phyloP scores from a whole-genome alignment of 1,139 yeast genomes.

The Zygotorulaspora mrakii region DNA sequence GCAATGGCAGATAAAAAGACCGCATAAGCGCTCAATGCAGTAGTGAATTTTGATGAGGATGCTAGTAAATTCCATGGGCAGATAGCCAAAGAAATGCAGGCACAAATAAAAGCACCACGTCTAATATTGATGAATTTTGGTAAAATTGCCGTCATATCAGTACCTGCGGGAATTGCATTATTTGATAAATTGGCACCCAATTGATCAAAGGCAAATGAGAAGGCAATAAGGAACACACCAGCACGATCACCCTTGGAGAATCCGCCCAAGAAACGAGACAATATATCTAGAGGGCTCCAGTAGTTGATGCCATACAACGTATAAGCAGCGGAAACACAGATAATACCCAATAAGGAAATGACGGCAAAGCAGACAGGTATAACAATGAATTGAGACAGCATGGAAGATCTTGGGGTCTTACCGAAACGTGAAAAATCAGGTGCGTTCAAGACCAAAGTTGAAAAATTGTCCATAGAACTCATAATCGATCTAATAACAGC shows the following conservation, averaged over 20 bases:
- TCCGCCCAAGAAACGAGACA: slow-evolving; percentile 59
- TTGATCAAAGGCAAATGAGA: slow-evolving; percentile 78
- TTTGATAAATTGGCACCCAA: slow-evolving; percentile 87
- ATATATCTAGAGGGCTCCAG: slow-evolving; percentile 84
- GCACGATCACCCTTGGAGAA: slow-evolving; percentile 70
- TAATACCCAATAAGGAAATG: slow-evolving; percentile 79
- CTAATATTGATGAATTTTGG: slow-evolving; percentile 80
- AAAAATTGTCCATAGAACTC: slow-evolving; percentile 80
- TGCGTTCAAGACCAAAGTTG: slow-evolving; percentile 81
- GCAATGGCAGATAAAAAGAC: slow-evolving; percentile 84
- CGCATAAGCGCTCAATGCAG: slow-evolving; percentile 79
- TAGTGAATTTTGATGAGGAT: slow-evolving; percentile 71
- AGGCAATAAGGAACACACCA: slow-evolving; percentile 75
- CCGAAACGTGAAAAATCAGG: slow-evolving; percentile 91
- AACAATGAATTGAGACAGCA: slow-evolving; percentile 54
- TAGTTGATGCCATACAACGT: slow-evolving; percentile 62
- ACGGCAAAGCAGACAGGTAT: slow-evolving; percentile 74
- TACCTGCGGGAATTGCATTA: slow-evolving; percentile 84
- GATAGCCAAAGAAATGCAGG: slow-evolving; percentile 66
- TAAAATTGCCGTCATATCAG: slow-evolving; percentile 78
- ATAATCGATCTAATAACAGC: slow-evolving; percentile 70
- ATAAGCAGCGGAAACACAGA: slow-evolving; percentile 78
- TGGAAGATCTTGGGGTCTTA: slow-evolving; percentile 47
- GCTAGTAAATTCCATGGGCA: slow-evolving; percentile 87
- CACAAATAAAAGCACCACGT: slow-evolving; percentile 80